Conservation (phyloP, 805 yeast species). For the Cyberlindnera euphorbiiphila region DNA sequence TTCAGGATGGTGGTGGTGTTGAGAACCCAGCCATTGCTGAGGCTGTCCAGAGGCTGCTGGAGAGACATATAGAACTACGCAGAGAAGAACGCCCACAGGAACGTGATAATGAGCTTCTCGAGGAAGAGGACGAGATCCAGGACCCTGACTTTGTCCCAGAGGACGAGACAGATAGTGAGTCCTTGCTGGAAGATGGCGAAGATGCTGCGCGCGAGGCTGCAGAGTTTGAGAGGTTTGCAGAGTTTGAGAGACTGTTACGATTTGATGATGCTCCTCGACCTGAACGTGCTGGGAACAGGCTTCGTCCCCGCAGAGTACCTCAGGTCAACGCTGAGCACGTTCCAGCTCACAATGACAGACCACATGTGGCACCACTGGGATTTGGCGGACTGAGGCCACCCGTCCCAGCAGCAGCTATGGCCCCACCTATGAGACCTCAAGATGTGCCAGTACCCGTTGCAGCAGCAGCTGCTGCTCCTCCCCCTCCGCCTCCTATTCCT, state of each 20-base stretch:
- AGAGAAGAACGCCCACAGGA: not conserved
- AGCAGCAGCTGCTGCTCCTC: not conserved
- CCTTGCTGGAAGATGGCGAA: slow-evolving; percentile 13
- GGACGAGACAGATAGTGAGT: slow-evolving; percentile 15
- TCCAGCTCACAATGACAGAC: no score
- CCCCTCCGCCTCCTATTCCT: not conserved
- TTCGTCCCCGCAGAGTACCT: slow-evolving; percentile 1
- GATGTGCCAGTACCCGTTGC: not conserved
- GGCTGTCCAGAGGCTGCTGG: slow-evolving; percentile 6
- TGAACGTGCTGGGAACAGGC: not conserved
- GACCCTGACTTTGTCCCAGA: slow-evolving; percentile 30
- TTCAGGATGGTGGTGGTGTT: slow-evolving; percentile 2
- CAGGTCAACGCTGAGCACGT: not conserved
- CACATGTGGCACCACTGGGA: no score
- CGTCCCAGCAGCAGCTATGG: no score
- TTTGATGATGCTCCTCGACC: slow-evolving; percentile 11
- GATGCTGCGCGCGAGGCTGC: slow-evolving; percentile 16
- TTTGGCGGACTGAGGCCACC: no score
- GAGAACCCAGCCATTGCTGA: slow-evolving; percentile 6
- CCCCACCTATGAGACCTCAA: not conserved
- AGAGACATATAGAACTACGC: slow-evolving; percentile 6
- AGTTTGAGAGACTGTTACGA: slow-evolving; percentile 17
- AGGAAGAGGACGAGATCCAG: slow-evolving; percentile 27
- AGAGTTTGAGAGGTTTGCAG: slow-evolving; percentile 16
- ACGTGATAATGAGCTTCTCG: slow-evolving; percentile 15